Conservation (phyloP, 129 eudicot species). For the Cynara cardunculus region DNA sequence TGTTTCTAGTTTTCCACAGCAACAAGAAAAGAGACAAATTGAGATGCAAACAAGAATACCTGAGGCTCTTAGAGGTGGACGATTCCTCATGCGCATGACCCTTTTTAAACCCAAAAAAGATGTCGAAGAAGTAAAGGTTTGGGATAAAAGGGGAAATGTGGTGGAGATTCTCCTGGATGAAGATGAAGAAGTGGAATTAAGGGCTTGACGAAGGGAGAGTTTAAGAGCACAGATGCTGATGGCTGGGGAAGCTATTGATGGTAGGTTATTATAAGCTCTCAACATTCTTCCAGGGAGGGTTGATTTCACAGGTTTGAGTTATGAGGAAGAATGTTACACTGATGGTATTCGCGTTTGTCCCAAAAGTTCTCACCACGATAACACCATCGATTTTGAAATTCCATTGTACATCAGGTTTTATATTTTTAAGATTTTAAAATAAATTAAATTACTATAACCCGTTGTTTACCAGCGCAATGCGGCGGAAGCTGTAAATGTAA, state of each 20-base stretch:
- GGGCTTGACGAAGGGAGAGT: constrained; percentile 1
- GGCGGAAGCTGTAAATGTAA: too few relatives aligned
- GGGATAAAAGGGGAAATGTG: not conserved
- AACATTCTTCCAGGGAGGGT: constrained; percentile 5
- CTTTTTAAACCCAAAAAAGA: not conserved
- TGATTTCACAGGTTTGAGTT: not conserved
- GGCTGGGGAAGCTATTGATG: constrained; percentile 23
- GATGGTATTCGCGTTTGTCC: too few relatives aligned
- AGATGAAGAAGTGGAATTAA: not conserved
- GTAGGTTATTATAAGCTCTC: constrained; percentile 18
- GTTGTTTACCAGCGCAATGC: too few relatives aligned
- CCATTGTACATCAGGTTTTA: too few relatives aligned
- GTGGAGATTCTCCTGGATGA: not conserved
- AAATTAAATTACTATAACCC: too few relatives aligned
- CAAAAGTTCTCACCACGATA: too few relatives aligned
- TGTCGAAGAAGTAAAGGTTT: constrained; percentile 9
- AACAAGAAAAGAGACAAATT: not conserved
- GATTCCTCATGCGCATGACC: constrained; percentile 5
- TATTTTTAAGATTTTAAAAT: too few relatives aligned
- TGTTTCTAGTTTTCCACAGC: not conserved
- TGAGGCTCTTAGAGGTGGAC: constrained; percentile 14
- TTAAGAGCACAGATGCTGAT: constrained; percentile 18
- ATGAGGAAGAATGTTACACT: not conserved
- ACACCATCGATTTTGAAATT: too few relatives aligned
- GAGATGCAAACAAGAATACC: constrained; percentile 8